Conservation (phyloP, 1,139 yeast species). For the Geotrichum cucujoidarum region DNA sequence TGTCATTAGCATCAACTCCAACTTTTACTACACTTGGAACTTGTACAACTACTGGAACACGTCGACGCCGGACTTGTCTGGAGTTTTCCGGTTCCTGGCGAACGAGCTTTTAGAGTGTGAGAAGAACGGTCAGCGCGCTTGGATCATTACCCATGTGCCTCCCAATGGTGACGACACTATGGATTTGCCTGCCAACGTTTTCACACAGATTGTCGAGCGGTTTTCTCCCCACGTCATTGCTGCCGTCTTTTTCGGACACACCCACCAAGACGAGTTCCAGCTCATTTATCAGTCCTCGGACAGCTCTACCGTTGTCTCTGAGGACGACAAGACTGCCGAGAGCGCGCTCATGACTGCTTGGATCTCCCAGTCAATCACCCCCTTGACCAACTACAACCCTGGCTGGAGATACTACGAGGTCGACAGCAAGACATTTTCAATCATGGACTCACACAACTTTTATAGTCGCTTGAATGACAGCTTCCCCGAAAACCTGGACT, state of each 20-base stretch:
- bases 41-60: constrained; percentile 54
- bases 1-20: constrained; percentile 55
- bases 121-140: constrained; percentile 51
- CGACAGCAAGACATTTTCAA: constrained; percentile 56
- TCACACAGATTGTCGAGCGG: constrained; percentile 56
- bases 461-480: constrained; percentile 39
- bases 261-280: constrained; percentile 64
- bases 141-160: constrained; percentile 63
- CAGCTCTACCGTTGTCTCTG: constrained; percentile 1
- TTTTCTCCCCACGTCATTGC: constrained; percentile 64
- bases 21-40: constrained; percentile 55
- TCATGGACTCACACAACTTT: constrained; percentile 56
- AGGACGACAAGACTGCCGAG: constrained; percentile 38
- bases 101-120: constrained; percentile 55
- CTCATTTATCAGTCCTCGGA: constrained; percentile 45
- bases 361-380: constrained; percentile 65
- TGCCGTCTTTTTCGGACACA: constrained; percentile 65
- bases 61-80: constrained; percentile 53
- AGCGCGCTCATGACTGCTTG: constrained; percentile 55
- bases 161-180: constrained; percentile 49
- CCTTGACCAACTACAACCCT: constrained; percentile 55
- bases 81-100: constrained; percentile 53
- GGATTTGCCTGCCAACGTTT: constrained; percentile 57
- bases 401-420: constrained; percentile 70
- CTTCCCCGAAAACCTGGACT: constrained; percentile 37